Evolutionary conservation across 768 basidiomycete species (phyloP).

Genomic region (Amanita subjunquillea): DNA sequence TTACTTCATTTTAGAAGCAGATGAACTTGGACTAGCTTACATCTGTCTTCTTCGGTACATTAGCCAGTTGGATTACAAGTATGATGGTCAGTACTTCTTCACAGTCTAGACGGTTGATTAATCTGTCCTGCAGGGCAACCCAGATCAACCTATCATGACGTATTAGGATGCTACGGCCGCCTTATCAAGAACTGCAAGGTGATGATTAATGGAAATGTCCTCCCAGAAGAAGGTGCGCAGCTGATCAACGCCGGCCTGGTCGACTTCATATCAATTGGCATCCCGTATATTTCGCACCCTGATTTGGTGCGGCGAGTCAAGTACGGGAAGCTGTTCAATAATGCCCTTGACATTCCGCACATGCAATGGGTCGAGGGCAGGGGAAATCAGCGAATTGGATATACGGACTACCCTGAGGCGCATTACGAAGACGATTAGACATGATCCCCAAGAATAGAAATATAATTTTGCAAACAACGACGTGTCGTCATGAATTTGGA

Average conservation of each 20-base stretch:
- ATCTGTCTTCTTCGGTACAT: slow-evolving; percentile 21
- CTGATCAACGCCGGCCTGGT: slow-evolving; percentile 23
- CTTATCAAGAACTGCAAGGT: slow-evolving; percentile 26
- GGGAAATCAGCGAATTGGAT: slow-evolving; percentile 19
- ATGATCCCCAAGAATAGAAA: neutral
- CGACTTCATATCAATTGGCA: slow-evolving; percentile 27
- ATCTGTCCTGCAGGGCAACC: slow-evolving; percentile 14
- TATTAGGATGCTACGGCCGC: slow-evolving; percentile 25
- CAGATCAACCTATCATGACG: slow-evolving; percentile 27
- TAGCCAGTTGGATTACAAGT: slow-evolving; percentile 12
- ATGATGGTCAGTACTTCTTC: slow-evolving; percentile 18
- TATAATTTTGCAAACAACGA: too few relatives aligned
- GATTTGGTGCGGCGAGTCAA: slow-evolving; percentile 29
- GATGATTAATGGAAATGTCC: slow-evolving; percentile 26
- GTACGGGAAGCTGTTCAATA: slow-evolving; percentile 24
- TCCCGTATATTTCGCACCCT: slow-evolving; percentile 27
- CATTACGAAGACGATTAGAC: neutral
- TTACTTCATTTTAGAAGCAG: slow-evolving; percentile 30
- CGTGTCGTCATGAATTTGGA: too few relatives aligned
- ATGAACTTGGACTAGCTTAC: slow-evolving; percentile 24
- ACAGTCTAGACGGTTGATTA: neutral
- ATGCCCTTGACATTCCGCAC: slow-evolving; percentile 17
- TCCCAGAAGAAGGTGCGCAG: slow-evolving; percentile 24
- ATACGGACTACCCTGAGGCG: slow-evolving; percentile 26
- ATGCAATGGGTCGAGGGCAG: slow-evolving; percentile 16